Evolutionary conservation across 1,284 basidiomycete genomes (phyloP), one percentile per base, ranked within the genome.

Genomic region (Pisolithus thermaeus): DNA sequence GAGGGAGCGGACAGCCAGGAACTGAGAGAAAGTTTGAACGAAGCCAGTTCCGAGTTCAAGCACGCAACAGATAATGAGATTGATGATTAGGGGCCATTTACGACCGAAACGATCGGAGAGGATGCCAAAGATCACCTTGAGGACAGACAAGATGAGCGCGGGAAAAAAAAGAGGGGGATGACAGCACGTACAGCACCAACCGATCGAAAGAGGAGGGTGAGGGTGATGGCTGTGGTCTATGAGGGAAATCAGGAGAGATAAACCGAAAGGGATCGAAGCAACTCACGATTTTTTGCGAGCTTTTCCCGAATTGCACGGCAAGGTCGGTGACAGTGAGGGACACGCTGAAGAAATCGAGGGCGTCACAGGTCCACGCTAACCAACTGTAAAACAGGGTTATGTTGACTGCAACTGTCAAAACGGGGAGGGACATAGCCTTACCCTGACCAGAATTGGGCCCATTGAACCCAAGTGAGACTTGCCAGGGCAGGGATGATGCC

Each of bases 151-250:
- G 6, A 16, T 46, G 9, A 7, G 7, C 20, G 51, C 38, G 7
- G 30, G 9, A 2, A 12, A 30, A 39, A 25, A 5, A 7, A 6
- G 11, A 25, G 4, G 39, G 14, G 27, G 18, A 38, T 46, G 9
- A 11, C 7, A 30, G 28, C 8, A 59, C 75, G 69, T 52, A 86
- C 80, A 30, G 94, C 94, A 23, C 95, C 96, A 30, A 81, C 71
- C 1, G 90, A 88, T 49, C 96, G 84, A 75, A 97, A 92, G 30
- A 98, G 81, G 1, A 97, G 77, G 0, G 95, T 97, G 46, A 98
- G 78, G 3, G 95, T 98, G 65, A 99, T 94, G 7, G 92, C 81
- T 27, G 83, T 83, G 46, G 89, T 87, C 84, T 88, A 58, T 32
- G 22, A 23, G 23, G 41, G 40, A 47, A 41, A 46, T 49, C 16